A percentile compares a stretch with the other conserved stretches of the same genome.
phyloP scores from a whole-genome alignment of 306 rosid genomes.

The Pterocarpus santalinus region DNA sequence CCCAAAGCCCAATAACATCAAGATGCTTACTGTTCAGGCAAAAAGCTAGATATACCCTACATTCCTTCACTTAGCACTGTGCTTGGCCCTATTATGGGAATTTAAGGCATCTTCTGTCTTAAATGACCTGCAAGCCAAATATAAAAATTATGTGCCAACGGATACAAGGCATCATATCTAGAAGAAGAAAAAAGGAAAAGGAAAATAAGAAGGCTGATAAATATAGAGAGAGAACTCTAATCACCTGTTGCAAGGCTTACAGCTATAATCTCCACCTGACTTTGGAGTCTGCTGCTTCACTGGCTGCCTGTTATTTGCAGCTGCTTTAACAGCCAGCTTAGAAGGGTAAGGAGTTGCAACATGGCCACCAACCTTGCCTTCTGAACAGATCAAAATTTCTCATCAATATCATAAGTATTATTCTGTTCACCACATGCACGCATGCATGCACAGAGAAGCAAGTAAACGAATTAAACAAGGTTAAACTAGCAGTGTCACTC shows the following conservation, averaged over 20 bases:
- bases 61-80: conserved; percentile 60
- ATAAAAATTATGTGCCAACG: neutral
- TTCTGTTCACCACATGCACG: conserved; percentile 33
- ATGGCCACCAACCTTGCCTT: conserved; percentile 57
- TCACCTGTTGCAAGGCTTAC: conserved; percentile 71
- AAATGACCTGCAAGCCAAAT: conserved; percentile 58
- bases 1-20: conserved; percentile 11
- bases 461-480: neutral
- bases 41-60: neutral
- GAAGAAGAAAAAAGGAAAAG: neutral
- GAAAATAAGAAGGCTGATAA: neutral
- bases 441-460: neutral
- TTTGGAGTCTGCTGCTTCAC: conserved; percentile 62
- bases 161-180: too few species aligned
- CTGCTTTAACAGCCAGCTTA: conserved; percentile 61
- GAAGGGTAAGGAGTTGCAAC: conserved; percentile 76
- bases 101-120: conserved; percentile 69
- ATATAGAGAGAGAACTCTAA: conserved; percentile 17
- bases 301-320: conserved; percentile 45
- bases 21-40: conserved; percentile 7
- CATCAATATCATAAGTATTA: conserved; percentile 2
- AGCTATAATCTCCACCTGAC: conserved; percentile 53
- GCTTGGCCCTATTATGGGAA: conserved; percentile 75
- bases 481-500: conserved; percentile 15
- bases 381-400: conserved; percentile 44